Evolutionary conservation across 768 basidiomycete genomes (phyloP), one percentile per base, ranked within the genome.

Genomic region (Podaxis rugospora): DNA sequence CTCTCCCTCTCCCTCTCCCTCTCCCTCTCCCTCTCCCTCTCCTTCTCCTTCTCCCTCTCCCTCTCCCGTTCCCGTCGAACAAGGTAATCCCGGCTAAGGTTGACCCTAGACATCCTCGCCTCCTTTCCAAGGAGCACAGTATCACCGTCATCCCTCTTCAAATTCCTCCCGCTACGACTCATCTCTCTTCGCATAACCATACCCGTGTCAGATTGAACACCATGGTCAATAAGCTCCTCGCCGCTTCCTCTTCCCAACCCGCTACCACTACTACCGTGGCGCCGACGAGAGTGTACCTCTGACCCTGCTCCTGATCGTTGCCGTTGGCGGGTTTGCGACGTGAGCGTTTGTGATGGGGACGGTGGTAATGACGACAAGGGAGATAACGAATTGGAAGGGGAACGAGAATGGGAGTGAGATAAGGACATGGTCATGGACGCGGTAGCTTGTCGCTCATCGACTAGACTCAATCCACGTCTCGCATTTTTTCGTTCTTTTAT

Each of bases 401-500:
- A 42, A 2, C 21, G 40, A 16, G 57, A 59, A 18, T 40, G 57
- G 1, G 57, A 59, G 11, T 39, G 44, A 37, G 40, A 55, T 55
- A 37, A 23, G 23, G 52, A 21, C 14, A 37, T 57, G 32, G 57
- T 40, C 50, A 51, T 51, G 36, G 57, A 51, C 6, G 25, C 13
- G 28, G 37, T 51, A 10, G 35, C 50, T 13, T 59, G 57, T 10
- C 57, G 57, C 21, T 59, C 57, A 10, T 59, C 57, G 16, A 51
- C 37, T 10, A 28, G 49, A 21, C 49, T 51, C 32, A 62, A 51
- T 14, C 63, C 68, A 16, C 71, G 59, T 58, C 71, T 63, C 32
- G 66, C 59, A 25, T 69, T 69, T 64, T 72, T 74, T 63, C 64
- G 70, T 66, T 69, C 67, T 58, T 66, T 70, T 44, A 74, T 63